These are phyloP conservation scores for Acer saccharum DNA, from an alignment of 345 rosid genomes.

Conservation along the genomic window DNA sequence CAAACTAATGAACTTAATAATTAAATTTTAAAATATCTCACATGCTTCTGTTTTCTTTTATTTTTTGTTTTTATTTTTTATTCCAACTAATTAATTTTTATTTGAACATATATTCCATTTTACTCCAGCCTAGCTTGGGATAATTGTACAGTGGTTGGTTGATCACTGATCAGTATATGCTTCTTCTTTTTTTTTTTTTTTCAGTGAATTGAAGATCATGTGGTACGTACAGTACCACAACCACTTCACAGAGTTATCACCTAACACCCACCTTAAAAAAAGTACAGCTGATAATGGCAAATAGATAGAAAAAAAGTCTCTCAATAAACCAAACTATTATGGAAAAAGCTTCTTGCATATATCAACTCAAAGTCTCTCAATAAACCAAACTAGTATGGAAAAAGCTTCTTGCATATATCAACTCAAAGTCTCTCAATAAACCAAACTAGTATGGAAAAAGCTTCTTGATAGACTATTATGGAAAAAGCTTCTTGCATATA, in stretches of 20 bases:
- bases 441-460: neutral
- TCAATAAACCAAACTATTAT: neutral
- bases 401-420: neutral
- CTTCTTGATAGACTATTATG: neutral
- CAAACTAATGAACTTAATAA: neutral
- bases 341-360: neutral
- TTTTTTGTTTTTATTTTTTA: neutral
- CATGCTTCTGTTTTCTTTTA: constrained; percentile 10
- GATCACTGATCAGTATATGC: neutral
- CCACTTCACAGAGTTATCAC: neutral
- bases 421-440: neutral
- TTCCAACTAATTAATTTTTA: neutral
- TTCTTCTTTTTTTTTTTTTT: too few species aligned
- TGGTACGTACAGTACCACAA: neutral
- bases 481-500: neutral
- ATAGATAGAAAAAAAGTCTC: neutral
- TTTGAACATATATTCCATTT: constrained; percentile 7
- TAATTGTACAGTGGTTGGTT: neutral
- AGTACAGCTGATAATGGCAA: neutral
- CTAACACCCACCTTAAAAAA: constrained; percentile 14
- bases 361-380: neutral
- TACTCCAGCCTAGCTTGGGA: constrained; percentile 7
- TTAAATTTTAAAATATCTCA: neutral
- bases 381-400: neutral
- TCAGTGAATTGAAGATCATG: neutral